phyloP scores from a whole-genome alignment of 2,329 filamentous ascomycete species.

The Berkeleyomyces basicola region DNA sequence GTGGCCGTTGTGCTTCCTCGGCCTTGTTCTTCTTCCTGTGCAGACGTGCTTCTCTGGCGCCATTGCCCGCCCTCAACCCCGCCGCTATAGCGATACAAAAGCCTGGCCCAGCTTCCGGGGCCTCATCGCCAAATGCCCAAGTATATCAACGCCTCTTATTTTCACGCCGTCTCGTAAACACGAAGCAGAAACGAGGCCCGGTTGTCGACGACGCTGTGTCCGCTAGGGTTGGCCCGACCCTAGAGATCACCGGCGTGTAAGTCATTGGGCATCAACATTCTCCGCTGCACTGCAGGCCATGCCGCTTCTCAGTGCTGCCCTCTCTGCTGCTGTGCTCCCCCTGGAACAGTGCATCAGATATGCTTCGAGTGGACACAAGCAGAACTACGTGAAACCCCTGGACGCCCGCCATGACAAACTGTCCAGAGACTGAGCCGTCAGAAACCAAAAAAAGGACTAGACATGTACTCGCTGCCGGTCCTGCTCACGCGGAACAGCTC shows the following conservation, averaged over 20 bases:
- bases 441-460: neutral
- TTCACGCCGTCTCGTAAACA: neutral
- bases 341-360: neutral
- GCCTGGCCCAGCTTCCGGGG: neutral
- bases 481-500: neutral
- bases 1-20: neutral
- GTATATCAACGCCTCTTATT: constrained; percentile 5
- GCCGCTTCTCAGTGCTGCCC: neutral
- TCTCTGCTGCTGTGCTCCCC: neutral
- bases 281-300: neutral
- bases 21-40: too few species aligned
- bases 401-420: too few species aligned
- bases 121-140: constrained; percentile 1
- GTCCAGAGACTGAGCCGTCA: neutral
- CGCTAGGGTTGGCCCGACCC: neutral
- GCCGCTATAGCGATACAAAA: neutral
- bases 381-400: too few species aligned
- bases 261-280: neutral
- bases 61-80: neutral
- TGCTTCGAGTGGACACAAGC: too few species aligned
- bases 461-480: neutral
- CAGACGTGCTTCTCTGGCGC: too few species aligned
- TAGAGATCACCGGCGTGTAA: neutral
- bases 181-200: too few species aligned
- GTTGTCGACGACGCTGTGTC: too few species aligned